A percentile compares a stretch with the other conserved stretches of the same genome.
Conservation (phyloP, 345 rosid species). For the Citrus cavaleriei region DNA sequence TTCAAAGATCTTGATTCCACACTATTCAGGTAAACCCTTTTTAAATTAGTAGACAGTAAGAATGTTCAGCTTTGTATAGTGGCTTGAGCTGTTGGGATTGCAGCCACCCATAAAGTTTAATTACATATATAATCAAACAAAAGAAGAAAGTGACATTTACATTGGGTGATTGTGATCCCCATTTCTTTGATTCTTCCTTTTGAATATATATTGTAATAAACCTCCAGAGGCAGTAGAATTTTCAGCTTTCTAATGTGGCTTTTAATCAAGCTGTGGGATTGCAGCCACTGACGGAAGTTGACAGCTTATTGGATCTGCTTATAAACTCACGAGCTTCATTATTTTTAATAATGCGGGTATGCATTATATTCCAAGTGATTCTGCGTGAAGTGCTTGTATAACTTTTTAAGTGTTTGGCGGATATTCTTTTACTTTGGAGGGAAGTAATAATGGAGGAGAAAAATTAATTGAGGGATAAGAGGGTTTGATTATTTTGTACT, state of each 20-base stretch:
- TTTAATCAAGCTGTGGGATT: background rate
- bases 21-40: background rate
- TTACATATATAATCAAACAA: background rate
- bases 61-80: conserved; percentile 18
- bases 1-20: background rate
- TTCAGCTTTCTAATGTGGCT: background rate
- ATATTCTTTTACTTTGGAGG: background rate
- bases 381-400: background rate
- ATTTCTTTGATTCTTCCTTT: background rate
- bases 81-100: conserved; percentile 22
- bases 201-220: background rate
- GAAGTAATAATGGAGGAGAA: background rate
- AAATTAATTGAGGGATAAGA: background rate
- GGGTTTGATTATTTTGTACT: no score
- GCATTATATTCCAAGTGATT: background rate
- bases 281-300: background rate
- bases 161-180: background rate
- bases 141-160: background rate
- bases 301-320: background rate
- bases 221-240: background rate
- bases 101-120: conserved; percentile 2
- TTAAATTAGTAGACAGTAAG: background rate
- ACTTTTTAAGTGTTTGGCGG: background rate
- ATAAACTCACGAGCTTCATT: background rate
- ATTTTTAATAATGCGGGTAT: background rate